A percentile compares a stretch with the other conserved stretches of the same genome.
phyloP scores from a whole-genome alignment of 805 yeast species.

The Metschnikowia vanudenii region DNA sequence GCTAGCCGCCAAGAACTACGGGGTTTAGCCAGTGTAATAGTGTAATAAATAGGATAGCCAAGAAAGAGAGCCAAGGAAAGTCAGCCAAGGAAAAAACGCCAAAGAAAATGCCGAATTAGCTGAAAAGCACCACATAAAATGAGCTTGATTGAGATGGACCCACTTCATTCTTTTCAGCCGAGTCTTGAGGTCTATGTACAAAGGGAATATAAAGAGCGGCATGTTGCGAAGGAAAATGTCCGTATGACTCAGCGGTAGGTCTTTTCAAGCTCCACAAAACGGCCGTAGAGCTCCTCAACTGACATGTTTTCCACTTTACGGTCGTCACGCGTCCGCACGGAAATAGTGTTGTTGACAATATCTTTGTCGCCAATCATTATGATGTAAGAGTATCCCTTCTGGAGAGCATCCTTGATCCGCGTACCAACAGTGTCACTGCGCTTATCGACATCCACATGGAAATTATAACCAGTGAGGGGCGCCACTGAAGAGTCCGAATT shows the following conservation, averaged over 20 bases:
- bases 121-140: too few species aligned
- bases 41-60: background rate
- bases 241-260: slow-evolving; percentile 26
- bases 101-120: too few species aligned
- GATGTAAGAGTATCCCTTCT: slow-evolving; percentile 72
- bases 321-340: slow-evolving; percentile 60
- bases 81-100: background rate
- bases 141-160: too few species aligned
- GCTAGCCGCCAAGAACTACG: slow-evolving; percentile 64
- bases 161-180: too few species aligned
- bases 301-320: slow-evolving; percentile 46
- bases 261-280: slow-evolving; percentile 59
- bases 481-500: slow-evolving; percentile 40
- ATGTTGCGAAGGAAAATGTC: too few species aligned
- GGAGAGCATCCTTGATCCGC: slow-evolving; percentile 75
- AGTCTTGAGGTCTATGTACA: too few species aligned
- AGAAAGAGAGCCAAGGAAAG: background rate
- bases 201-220: too few species aligned
- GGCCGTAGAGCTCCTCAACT: slow-evolving; percentile 48
- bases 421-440: slow-evolving; percentile 77
- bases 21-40: slow-evolving; percentile 13
- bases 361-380: slow-evolving; percentile 90
- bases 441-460: slow-evolving; percentile 71
- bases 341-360: slow-evolving; percentile 52
- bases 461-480: slow-evolving; percentile 57